Evolutionary conservation across 352 stramenopile species (phyloP), one percentile per base, ranked within the genome.

Genomic region (Pythium coloratum): DNA sequence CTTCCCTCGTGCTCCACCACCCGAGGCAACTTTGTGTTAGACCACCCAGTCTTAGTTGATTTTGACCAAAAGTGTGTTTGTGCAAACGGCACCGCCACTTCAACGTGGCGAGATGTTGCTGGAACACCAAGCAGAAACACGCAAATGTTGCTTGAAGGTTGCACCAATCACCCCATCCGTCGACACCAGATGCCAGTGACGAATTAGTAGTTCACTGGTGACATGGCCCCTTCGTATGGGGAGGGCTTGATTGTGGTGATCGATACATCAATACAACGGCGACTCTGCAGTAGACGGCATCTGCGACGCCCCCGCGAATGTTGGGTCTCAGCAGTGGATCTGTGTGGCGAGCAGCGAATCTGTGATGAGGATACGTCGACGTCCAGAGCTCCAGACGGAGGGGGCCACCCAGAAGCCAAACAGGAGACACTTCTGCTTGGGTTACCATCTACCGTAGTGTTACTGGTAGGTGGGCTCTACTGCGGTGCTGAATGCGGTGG

Each of bases 111-210:
- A 4, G 3, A 24, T 49, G 40, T 49, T 49, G 40, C 40, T 7
- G 12, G 40, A 49, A 49, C 40, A 49, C 40, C 40, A 49, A 49
- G 40, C 40, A 49, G 40, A 49, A 49, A 49, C 13, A 49, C 40
- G 16, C 14, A 1, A 24, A 49, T 49, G 40, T 49, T 49, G 40
- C 40, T 5, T 24, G 40, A 49, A 49, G 40, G 40, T 49, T 3
- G 40, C 40, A 4, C 16, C 2, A 49, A 49, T 1, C 40, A 7
- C 5, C 40, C 40, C 9, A 9, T 38, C 9, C 34, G 34, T 38
- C 34, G 34, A 38, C 3, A 3, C 40, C 40, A 49, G 40, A 12
- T 49, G 40, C 40, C 14, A 49, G 40, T 49, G 40, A 49, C 40
- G 40, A 49, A 49, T 49, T 49, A 9, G 34, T 38, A 38, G n/a